A percentile compares a stretch with the other conserved stretches of the same genome.
These are phyloP conservation scores for Pseudopithomyces maydicus DNA, from an alignment of 2,329 filamentous ascomycete genomes.

Conservation along the genomic window DNA sequence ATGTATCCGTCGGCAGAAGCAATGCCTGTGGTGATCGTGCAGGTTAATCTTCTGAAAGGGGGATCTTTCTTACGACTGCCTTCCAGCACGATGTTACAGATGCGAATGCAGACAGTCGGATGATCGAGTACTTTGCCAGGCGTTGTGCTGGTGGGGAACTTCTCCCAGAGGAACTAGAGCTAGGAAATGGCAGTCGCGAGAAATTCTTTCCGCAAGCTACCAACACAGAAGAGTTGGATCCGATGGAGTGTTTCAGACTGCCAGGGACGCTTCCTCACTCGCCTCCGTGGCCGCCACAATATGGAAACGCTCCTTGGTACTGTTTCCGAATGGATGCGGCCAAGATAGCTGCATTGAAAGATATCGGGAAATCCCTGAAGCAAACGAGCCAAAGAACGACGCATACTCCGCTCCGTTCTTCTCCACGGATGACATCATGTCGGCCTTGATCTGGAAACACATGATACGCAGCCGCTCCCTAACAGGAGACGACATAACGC, in stretches of 20 bases:
- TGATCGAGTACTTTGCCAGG: neutral
- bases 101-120: constrained; percentile 1
- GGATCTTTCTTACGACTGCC: neutral
- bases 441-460: neutral
- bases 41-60: neutral
- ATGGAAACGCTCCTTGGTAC: constrained; percentile 2
- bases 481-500: neutral
- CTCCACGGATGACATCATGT: neutral
- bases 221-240: neutral
- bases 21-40: neutral
- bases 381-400: neutral
- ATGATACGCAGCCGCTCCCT: neutral
- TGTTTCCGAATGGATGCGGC: neutral
- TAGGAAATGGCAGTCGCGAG: neutral
- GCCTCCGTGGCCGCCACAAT: constrained; percentile 1
- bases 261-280: neutral
- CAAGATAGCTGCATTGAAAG: neutral
- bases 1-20: neutral
- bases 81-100: neutral
- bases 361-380: neutral
- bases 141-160: neutral
- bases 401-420: neutral
- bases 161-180: neutral
- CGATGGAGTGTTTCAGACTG: neutral
- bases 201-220: neutral